phyloP scores from a whole-genome alignment of 208 protist genomes.

The Acanthamoeba rhysodes region DNA sequence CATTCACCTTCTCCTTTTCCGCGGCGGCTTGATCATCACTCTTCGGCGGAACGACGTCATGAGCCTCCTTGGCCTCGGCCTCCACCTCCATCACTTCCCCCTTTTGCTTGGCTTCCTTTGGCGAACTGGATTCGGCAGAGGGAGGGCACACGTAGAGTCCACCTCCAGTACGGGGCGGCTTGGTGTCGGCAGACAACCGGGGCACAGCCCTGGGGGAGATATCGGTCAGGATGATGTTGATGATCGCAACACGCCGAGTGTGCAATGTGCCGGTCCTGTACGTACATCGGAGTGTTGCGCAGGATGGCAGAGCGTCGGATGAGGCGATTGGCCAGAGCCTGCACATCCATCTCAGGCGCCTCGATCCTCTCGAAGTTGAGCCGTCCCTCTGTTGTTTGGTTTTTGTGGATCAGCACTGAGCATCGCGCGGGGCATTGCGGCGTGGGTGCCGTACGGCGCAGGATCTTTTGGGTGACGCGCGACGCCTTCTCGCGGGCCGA shows the following conservation, averaged over 20 bases:
- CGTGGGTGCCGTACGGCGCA: constrained; percentile 3
- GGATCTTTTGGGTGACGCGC: constrained; percentile 49
- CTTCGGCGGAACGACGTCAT: too few species aligned
- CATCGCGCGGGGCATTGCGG: too few species aligned
- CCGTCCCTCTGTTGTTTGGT: not conserved
- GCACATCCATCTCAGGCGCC: constrained; percentile 8
- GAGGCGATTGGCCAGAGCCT: constrained; percentile 21
- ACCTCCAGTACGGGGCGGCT: not conserved
- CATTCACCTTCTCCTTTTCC: not conserved
- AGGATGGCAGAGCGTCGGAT: constrained; percentile 40
- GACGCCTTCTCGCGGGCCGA: not conserved
- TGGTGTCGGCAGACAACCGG: not conserved
- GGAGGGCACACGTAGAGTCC: not conserved
- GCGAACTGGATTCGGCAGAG: not conserved
- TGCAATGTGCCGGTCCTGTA: not conserved
- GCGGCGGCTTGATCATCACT: too few species aligned
- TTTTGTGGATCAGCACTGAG: not conserved
- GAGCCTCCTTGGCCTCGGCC: too few species aligned
- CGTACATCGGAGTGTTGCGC: constrained; percentile 12
- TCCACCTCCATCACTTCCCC: not conserved
- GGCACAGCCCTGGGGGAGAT: not conserved
- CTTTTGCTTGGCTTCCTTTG: not conserved
- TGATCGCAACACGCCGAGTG: not conserved
- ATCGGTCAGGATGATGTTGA: not conserved
- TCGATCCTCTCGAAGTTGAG: constrained; percentile 52